Evolutionary conservation across 192 early-diverging fungal genomes (phyloP).

Genomic region (Gamsiella multidivaricata): DNA sequence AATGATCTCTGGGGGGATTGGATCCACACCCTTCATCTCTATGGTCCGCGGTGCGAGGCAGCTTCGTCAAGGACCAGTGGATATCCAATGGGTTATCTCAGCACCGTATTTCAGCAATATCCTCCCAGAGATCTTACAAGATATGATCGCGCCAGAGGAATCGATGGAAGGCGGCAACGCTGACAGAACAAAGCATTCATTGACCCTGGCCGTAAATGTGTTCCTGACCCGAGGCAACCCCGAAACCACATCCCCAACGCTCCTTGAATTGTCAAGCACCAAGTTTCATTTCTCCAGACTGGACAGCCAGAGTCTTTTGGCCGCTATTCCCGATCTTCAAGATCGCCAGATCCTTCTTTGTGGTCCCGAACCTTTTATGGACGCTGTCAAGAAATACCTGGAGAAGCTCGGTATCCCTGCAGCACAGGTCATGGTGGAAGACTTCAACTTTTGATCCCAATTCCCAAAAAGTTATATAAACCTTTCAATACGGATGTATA

Average conservation of each 20-base stretch:
- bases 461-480: too few relatives aligned
- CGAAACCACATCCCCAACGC: not conserved
- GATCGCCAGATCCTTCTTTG: slow-evolving; percentile 26
- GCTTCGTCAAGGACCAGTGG: not conserved
- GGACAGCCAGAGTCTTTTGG: not conserved
- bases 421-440: slow-evolving; percentile 14
- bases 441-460: slow-evolving; percentile 36
- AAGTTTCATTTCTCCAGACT: slow-evolving; percentile 9
- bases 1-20: slow-evolving; percentile 45
- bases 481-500: too few relatives aligned
- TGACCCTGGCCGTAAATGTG: not conserved
- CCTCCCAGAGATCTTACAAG: slow-evolving; percentile 14
- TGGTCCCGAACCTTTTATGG: slow-evolving; percentile 47
- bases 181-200: not conserved
- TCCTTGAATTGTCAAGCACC: not conserved
- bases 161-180: too few relatives aligned
- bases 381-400: slow-evolving; percentile 12
- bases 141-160: too few relatives aligned
- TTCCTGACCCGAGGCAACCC: slow-evolving; percentile 17
- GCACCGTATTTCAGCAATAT: slow-evolving; percentile 13
- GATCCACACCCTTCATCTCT: slow-evolving; percentile 40
- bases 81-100: slow-evolving; percentile 35
- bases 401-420: slow-evolving; percentile 8
- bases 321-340: slow-evolving; percentile 7
- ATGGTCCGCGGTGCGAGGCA: slow-evolving; percentile 36